Conservation (phyloP, 108 stramenopile species). For the Fragilaria crotonensis region DNA sequence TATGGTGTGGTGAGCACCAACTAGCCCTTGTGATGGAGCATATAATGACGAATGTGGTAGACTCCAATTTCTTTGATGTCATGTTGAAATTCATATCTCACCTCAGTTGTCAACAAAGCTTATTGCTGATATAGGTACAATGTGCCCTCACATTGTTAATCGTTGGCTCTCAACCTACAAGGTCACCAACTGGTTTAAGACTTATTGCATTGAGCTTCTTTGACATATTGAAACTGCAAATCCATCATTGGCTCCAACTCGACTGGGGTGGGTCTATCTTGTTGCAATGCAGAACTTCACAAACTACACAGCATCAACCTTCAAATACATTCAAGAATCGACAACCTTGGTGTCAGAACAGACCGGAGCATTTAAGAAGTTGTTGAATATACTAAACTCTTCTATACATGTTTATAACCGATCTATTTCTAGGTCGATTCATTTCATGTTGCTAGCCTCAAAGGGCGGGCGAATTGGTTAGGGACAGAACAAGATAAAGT, state of each 20-base stretch:
- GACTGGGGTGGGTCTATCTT: neutral
- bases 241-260: neutral
- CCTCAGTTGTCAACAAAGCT: neutral
- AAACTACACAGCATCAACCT: neutral
- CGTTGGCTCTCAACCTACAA: neutral
- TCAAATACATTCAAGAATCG: neutral
- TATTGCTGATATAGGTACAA: neutral
- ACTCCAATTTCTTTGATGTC: neutral
- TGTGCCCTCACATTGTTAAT: neutral
- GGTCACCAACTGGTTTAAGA: neutral
- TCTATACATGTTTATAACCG: too few relatives aligned
- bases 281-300: neutral
- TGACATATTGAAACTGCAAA: neutral
- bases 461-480: too few relatives aligned
- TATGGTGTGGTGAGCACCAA: neutral
- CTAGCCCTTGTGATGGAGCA: neutral
- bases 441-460: too few relatives aligned
- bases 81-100: neutral
- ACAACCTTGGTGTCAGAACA: neutral
- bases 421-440: too few relatives aligned
- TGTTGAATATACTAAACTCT: too few relatives aligned
- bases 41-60: neutral
- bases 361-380: neutral
- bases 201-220: neutral
- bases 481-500: too few relatives aligned